A percentile compares a stretch with the other conserved stretches of the same genome.
phyloP scores from a whole-genome alignment of 805 yeast genomes.

The Kodamaea jinghongensis region DNA sequence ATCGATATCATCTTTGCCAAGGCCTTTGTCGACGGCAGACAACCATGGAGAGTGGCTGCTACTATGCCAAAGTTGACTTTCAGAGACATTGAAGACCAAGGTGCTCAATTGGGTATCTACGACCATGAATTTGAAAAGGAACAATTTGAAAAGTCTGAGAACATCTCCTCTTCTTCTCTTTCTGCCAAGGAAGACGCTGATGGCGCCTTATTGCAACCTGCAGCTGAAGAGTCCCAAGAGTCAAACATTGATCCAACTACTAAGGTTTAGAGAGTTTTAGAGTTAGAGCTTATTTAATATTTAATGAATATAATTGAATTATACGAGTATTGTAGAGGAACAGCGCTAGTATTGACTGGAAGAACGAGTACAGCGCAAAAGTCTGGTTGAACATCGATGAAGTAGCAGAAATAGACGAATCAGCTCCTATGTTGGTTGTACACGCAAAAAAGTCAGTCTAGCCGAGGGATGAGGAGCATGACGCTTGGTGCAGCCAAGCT shows the following conservation, averaged over 20 bases:
- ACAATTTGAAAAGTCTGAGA: conserved; percentile 31
- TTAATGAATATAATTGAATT: too few species aligned
- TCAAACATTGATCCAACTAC: conserved; percentile 6
- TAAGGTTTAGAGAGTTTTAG: conserved; percentile 3
- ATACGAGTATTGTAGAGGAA: too few species aligned
- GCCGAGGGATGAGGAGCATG: too few species aligned
- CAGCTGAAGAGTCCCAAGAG: neutral
- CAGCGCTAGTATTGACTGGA: too few species aligned
- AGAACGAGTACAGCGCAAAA: too few species aligned
- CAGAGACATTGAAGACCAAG: conserved; percentile 60
- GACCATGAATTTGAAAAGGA: conserved; percentile 42
- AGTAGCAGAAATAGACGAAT: too few species aligned
- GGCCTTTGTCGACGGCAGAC: conserved; percentile 54
- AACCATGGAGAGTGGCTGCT: conserved; percentile 63
- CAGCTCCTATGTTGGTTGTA: too few species aligned
- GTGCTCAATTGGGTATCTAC: conserved; percentile 54
- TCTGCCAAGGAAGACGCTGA: conserved; percentile 14
- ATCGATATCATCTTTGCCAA: conserved; percentile 61
- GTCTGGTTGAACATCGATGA: too few species aligned
- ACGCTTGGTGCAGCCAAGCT: too few species aligned
- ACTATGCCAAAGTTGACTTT: conserved; percentile 55
- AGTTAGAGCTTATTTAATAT: neutral
- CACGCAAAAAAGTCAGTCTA: too few species aligned
- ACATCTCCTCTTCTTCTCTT: conserved; percentile 15
- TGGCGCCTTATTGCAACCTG: conserved; percentile 7